Evolutionary conservation across 768 basidiomycete genomes (phyloP).

Genomic region (Russula earlei): DNA sequence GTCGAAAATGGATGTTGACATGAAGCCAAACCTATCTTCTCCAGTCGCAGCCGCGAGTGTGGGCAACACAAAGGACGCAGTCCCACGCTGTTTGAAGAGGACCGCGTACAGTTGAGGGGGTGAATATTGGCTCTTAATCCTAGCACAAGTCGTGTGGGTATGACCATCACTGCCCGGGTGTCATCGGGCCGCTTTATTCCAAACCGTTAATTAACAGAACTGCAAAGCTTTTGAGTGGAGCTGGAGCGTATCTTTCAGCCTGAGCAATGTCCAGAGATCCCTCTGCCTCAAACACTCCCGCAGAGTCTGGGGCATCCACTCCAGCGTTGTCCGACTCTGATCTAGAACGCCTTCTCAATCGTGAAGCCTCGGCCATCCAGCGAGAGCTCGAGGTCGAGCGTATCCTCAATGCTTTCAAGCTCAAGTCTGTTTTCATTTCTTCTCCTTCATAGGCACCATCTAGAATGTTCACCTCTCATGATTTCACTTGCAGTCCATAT

Average conservation of each 20-base stretch:
- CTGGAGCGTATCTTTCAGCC: too few relatives aligned
- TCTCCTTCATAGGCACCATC: neutral
- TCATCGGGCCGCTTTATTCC: too few relatives aligned
- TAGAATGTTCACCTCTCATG: neutral
- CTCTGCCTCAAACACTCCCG: conserved; percentile 1
- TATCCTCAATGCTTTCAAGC: conserved; percentile 88
- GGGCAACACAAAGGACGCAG: neutral
- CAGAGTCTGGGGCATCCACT: conserved; percentile 11
- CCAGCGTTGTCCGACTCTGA: conserved; percentile 38
- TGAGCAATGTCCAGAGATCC: neutral
- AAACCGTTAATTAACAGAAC: too few relatives aligned
- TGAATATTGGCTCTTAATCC: too few relatives aligned
- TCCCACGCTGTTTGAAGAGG: neutral
- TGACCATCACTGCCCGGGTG: too few relatives aligned
- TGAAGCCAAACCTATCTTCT: neutral
- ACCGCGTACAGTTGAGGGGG: neutral
- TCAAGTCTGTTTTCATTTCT: conserved; percentile 56
- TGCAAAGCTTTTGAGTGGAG: too few relatives aligned
- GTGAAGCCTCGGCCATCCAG: conserved; percentile 79
- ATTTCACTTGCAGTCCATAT: conserved; percentile 56
- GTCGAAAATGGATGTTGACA: conserved; percentile 1
- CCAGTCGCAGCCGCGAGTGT: neutral
- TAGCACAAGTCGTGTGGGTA: too few relatives aligned
- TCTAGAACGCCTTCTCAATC: conserved; percentile 68
- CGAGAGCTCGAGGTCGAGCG: conserved; percentile 85